Evolutionary conservation across 2,329 filamentous ascomycete species (phyloP).

Genomic region (Parasarocladium wereldwijsianum): DNA sequence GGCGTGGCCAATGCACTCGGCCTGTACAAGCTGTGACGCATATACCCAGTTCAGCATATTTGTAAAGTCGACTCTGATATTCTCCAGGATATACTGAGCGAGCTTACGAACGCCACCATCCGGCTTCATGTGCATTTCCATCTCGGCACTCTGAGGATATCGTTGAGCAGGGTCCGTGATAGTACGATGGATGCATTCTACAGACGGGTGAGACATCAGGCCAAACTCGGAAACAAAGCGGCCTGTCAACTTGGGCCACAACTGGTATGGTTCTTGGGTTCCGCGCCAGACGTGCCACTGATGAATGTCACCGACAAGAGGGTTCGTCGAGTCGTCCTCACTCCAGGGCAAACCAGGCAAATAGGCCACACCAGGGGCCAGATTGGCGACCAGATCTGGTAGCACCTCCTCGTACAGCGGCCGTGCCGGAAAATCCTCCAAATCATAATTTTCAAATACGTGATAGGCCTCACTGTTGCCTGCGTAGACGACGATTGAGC

Average conservation of each 20-base stretch:
- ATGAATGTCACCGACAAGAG: conserved; percentile 65
- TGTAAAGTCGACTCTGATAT: conserved; percentile 38
- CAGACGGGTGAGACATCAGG: conserved; percentile 48
- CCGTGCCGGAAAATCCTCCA: conserved; percentile 51
- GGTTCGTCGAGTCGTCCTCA: conserved; percentile 38
- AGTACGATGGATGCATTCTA: conserved; percentile 54
- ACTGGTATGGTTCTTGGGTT: conserved; percentile 54
- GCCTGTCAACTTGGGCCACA: conserved; percentile 53
- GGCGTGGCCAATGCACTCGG: conserved; percentile 29
- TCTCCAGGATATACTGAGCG: conserved; percentile 58
- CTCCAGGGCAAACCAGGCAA: conserved; percentile 65
- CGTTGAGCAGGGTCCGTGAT: conserved; percentile 38
- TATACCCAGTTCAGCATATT: conserved; percentile 59
- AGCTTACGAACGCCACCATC: conserved; percentile 58
- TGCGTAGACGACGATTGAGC: conserved; percentile 58
- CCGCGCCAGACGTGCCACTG: conserved; percentile 75
- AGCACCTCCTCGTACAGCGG: conserved; percentile 68
- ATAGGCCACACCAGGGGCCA: conserved; percentile 50
- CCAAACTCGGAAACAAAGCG: conserved; percentile 74
- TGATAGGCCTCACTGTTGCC: conserved; percentile 73
- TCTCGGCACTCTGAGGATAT: conserved; percentile 52
- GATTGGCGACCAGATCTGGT: conserved; percentile 44
- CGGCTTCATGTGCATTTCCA: conserved; percentile 71
- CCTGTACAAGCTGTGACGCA: conserved; percentile 37
- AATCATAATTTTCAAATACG: conserved; percentile 59